Percentiles rank a stretch among this genome's conserved stretches.
These are phyloP conservation scores for Ceriops zippeliana DNA, from an alignment of 345 rosid genomes.

Conservation along the genomic window DNA sequence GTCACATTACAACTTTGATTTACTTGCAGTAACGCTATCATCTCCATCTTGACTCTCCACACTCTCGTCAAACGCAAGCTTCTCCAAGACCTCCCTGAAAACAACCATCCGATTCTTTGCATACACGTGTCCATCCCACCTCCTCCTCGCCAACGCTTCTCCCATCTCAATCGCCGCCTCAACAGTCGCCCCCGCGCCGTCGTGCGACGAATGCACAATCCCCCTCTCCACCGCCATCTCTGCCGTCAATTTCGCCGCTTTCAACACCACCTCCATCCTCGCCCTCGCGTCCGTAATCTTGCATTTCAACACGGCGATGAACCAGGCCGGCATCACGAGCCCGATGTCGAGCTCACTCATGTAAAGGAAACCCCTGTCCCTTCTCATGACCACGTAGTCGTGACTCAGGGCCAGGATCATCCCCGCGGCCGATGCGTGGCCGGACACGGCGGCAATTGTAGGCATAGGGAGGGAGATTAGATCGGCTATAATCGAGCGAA, in stretches of 20 bases:
- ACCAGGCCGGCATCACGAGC: slow-evolving; percentile 20
- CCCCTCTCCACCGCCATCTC: slow-evolving; percentile 16
- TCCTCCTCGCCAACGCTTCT: slow-evolving; percentile 2
- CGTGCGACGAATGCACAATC: slow-evolving; percentile 3
- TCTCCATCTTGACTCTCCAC: neutral
- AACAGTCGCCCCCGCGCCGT: slow-evolving; percentile 14
- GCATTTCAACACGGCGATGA: slow-evolving; percentile 5
- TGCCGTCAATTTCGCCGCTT: slow-evolving; percentile 19
- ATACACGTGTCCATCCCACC: slow-evolving; percentile 18
- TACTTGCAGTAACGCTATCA: neutral
- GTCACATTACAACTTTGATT: neutral
- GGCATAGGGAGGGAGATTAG: slow-evolving; percentile 27
- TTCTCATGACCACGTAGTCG: slow-evolving; percentile 22
- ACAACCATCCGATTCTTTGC: slow-evolving; percentile 9
- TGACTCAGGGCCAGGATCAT: slow-evolving; percentile 16
- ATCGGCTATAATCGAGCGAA: neutral
- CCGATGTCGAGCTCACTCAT: slow-evolving; percentile 26
- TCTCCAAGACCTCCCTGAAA: slow-evolving; percentile 9
- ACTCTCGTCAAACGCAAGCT: slow-evolving; percentile 9
- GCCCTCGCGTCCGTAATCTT: slow-evolving; percentile 8
- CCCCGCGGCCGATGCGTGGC: slow-evolving; percentile 23
- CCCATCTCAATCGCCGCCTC: slow-evolving; percentile 12
- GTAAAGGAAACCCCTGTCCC: slow-evolving; percentile 23
- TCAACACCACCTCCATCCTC: slow-evolving; percentile 12
- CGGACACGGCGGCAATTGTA: slow-evolving; percentile 21